Evolutionary conservation across 2,329 filamentous ascomycete genomes (phyloP), one percentile per base, ranked within the genome.

Genomic region (Alternaria ethzedia): DNA sequence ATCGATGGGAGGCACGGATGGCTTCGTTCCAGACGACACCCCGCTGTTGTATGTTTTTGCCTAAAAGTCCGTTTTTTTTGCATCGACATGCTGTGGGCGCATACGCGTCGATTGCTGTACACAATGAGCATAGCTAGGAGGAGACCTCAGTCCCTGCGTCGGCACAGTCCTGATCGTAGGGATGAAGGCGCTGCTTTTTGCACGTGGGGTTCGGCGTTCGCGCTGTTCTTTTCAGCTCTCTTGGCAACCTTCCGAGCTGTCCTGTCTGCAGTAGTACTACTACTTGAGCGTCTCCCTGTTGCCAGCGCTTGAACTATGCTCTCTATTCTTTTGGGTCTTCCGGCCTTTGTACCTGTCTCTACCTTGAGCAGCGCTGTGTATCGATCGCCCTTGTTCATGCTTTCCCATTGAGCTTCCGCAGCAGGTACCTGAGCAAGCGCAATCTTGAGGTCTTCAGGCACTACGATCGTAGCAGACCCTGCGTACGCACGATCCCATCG

Each of bases 401-500:
- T 67, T 4, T 82, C 78, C 64, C 85, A 87, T 32, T 80, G 81
- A 1, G 61, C 66, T 15, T 78, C 77, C 0, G 82, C 83, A 15
- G 66, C 67, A 1, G 73, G 65, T n/a, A 80, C 78, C 6, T 20
- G 71, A 2, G 76, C 73, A 50, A 88, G 65, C 11, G 82, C 84
- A 1, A 47, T 72, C 43, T 80, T 76, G 55, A 90, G 84, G 65
- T 88, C 86, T 0, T 76, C 71, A 0, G 87, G 86, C 3, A 85
- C 80, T 15, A 78, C 72, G 3, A 85, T 84, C 13, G 75, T 80
- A 54, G 83, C 83, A 5, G 83, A 78, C 0, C 85, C 83, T 5
- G 83, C 82, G 66, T 89, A 89, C 2, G 88, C 87, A 25, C 81
- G 80, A 2, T 84, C 85, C 87, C 87, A 89, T 1, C 87, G 79